These are phyloP conservation scores for Yamadazyma spencermartinsiae DNA, from an alignment of 1,139 yeast genomes.

Conservation along the genomic window DNA sequence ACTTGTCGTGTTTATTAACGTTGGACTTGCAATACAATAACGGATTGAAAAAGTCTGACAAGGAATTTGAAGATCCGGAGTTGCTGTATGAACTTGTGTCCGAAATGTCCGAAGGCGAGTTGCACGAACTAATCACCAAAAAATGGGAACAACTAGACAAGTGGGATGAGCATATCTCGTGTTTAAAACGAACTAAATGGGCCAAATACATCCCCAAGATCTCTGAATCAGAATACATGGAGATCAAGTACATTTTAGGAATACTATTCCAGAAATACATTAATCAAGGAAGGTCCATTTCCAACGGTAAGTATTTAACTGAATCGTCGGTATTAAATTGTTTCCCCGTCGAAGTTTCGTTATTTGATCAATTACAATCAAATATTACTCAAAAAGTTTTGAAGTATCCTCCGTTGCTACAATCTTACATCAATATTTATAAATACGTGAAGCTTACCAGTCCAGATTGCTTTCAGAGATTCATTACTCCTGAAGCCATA, in stretches of 20 bases:
- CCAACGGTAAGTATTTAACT: slow-evolving; percentile 8
- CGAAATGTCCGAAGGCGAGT: slow-evolving; percentile 12
- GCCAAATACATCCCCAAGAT: slow-evolving; percentile 31
- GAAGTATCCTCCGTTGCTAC: slow-evolving; percentile 51
- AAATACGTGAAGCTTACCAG: slow-evolving; percentile 48
- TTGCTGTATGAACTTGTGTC: slow-evolving; percentile 10
- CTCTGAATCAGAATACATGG: slow-evolving; percentile 39
- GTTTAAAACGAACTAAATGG: slow-evolving; percentile 31
- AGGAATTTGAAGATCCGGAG: slow-evolving; percentile 13
- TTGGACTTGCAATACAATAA: slow-evolving; percentile 27
- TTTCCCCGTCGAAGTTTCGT: slow-evolving; percentile 21
- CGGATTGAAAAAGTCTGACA: slow-evolving; percentile 26
- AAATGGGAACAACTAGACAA: slow-evolving; percentile 30
- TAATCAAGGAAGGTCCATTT: not conserved
- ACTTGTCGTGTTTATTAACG: slow-evolving; percentile 23
- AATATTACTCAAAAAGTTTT: slow-evolving; percentile 52
- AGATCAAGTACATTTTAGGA: slow-evolving; percentile 36
- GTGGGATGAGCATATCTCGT: slow-evolving; percentile 38
- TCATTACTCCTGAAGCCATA: slow-evolving; percentile 41
- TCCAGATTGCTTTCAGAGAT: slow-evolving; percentile 36
- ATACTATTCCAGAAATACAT: slow-evolving; percentile 27
- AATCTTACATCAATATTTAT: slow-evolving; percentile 52
- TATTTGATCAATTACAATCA: slow-evolving; percentile 53
- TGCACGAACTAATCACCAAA: slow-evolving; percentile 17
- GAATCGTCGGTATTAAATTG: slow-evolving; percentile 14